These are phyloP conservation scores for Trametes versicolor DNA, from an alignment of 1,284 basidiomycete species.

Conservation along the genomic window DNA sequence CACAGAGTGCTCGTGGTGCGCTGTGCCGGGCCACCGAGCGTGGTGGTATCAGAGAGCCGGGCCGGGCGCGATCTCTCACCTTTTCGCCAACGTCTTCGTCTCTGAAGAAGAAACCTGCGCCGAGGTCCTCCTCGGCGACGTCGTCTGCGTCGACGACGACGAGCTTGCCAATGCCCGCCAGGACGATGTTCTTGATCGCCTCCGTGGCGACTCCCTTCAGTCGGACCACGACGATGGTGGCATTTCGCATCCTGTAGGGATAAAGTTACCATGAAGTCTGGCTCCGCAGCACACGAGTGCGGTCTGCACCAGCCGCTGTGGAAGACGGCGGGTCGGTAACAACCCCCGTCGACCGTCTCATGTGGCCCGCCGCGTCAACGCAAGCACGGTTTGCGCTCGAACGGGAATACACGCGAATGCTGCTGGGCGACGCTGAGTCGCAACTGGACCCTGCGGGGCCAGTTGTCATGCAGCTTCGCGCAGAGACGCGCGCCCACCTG, in stretches of 20 bases:
- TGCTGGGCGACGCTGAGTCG: background rate
- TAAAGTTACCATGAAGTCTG: conserved; percentile 9
- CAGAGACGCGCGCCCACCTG: conserved; percentile 11
- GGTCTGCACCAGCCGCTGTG: conserved; percentile 1
- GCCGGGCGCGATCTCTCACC: conserved; percentile 54
- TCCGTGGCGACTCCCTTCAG: conserved; percentile 93
- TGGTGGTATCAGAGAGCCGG: background rate
- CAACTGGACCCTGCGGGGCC: conserved; percentile 1
- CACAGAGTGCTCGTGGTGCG: background rate
- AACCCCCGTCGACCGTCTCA: background rate
- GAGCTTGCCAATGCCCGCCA: conserved; percentile 80
- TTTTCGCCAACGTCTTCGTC: conserved; percentile 92
- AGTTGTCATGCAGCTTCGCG: conserved; percentile 4
- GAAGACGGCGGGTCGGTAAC: background rate
- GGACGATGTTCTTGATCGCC: conserved; percentile 93
- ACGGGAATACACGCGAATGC: conserved; percentile 3
- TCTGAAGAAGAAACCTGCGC: conserved; percentile 93
- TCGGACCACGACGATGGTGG: conserved; percentile 87
- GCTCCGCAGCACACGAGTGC: background rate
- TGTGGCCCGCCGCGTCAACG: background rate
- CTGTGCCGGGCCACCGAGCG: background rate
- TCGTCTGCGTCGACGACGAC: conserved; percentile 71
- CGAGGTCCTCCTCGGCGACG: conserved; percentile 84
- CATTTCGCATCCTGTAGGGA: conserved; percentile 85
- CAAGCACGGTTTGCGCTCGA: conserved; percentile 6